These are phyloP conservation scores for Lizanozyma gosingica DNA, from an alignment of 1,139 yeast genomes.

Conservation along the genomic window DNA sequence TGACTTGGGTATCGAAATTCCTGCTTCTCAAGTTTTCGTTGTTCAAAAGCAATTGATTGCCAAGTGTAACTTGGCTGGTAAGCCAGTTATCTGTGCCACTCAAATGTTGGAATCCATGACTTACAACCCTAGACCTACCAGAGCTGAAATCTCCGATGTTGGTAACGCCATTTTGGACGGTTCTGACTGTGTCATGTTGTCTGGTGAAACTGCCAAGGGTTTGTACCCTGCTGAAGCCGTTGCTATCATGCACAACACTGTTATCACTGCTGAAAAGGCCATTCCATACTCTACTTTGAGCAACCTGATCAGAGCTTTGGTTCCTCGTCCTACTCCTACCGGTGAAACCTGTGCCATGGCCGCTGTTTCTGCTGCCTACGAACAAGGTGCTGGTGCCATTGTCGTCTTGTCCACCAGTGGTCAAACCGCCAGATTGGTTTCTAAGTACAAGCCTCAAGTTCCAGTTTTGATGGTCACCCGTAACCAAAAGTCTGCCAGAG, in stretches of 20 bases:
- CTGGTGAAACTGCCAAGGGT: constrained; percentile 99
- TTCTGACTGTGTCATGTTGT: constrained; percentile 99
- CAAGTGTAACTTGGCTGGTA: constrained; percentile 97
- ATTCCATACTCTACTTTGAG: constrained; percentile 78
- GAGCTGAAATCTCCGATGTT: constrained; percentile 99
- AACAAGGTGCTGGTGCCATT: constrained; percentile 94
- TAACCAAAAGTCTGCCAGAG: constrained; percentile 88
- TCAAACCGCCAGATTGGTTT: constrained; percentile 87
- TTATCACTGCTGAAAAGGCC: constrained; percentile 94
- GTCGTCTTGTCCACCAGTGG: constrained; percentile 94
- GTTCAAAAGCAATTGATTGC: constrained; percentile 99
- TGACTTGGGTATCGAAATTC: constrained; percentile 98
- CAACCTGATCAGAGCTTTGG: constrained; percentile 82
- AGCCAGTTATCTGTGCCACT: constrained; percentile 99
- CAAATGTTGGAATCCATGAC: constrained; percentile 99
- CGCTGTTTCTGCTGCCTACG: constrained; percentile 92
- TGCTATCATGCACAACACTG: constrained; percentile 97
- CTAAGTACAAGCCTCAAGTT: constrained; percentile 96
- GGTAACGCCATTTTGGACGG: constrained; percentile 99
- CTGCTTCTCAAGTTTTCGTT: constrained; percentile 97
- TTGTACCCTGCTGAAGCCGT: constrained; percentile 96
- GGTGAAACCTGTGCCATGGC: constrained; percentile 97
- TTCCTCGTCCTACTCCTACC: constrained; percentile 85
- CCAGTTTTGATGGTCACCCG: constrained; percentile 98
- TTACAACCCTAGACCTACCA: constrained; percentile 98